A percentile compares a stretch with the other conserved stretches of the same genome.
Evolutionary conservation across 345 rosid species (phyloP).

Genomic region (Eucalyptus virginea): DNA sequence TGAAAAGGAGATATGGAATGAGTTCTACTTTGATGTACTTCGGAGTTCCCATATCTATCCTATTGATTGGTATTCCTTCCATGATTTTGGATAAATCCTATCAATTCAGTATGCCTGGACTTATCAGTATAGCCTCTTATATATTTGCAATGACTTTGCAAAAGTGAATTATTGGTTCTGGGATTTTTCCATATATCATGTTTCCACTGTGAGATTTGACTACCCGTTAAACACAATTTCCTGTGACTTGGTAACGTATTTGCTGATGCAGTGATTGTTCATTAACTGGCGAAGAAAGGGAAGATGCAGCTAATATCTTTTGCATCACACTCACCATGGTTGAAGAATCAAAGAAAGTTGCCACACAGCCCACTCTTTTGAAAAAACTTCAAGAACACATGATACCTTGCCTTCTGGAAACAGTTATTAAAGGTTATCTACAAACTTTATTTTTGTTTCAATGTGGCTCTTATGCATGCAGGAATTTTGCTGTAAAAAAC

Average conservation of each 20-base stretch:
- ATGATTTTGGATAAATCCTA: neutral
- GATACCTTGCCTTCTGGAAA: constrained; percentile 55
- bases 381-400: constrained; percentile 22
- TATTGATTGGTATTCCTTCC: neutral
- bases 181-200: neutral
- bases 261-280: constrained; percentile 24
- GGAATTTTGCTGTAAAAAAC: neutral
- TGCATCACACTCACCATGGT: constrained; percentile 43
- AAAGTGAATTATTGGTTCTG: neutral
- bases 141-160: neutral
- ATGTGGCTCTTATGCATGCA: neutral
- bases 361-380: constrained; percentile 5
- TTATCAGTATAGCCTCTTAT: neutral
- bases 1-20: neutral
- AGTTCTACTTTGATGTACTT: neutral
- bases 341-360: constrained; percentile 21
- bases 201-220: neutral
- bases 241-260: neutral
- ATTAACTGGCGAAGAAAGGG: constrained; percentile 12
- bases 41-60: neutral
- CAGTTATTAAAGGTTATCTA: constrained; percentile 38
- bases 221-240: neutral
- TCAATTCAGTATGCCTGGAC: neutral
- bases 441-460: neutral
- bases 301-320: constrained; percentile 16